Conservation (phyloP, 78 protist species). For the Dictyostelium brefeldianum region DNA sequence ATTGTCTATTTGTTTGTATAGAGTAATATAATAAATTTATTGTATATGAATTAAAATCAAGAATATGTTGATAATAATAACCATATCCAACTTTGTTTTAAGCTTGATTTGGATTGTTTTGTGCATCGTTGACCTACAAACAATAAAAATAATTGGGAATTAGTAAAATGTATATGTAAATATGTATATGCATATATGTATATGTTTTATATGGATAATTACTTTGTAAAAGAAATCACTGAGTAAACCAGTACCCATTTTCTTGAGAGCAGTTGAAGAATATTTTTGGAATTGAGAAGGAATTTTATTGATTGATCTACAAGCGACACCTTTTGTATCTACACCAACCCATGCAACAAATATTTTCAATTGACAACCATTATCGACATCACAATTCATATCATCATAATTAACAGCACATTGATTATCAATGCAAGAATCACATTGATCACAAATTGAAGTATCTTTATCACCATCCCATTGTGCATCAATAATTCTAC, state of each 20-base stretch:
- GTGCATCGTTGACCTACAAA: background rate
- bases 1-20: no score
- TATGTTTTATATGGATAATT: no score
- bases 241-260: slow-evolving; percentile 50
- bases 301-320: slow-evolving; percentile 30
- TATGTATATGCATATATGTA: no score
- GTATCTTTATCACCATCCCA: slow-evolving; percentile 68
- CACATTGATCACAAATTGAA: slow-evolving; percentile 31
- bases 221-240: slow-evolving; percentile 38
- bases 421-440: slow-evolving; percentile 21
- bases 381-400: slow-evolving; percentile 16
- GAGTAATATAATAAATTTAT: no score
- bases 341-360: slow-evolving; percentile 65
- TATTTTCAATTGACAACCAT: slow-evolving; percentile 55
- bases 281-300: slow-evolving; percentile 50
- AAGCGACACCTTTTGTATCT: slow-evolving; percentile 8
- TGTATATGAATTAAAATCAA: no score
- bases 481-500: slow-evolving; percentile 7
- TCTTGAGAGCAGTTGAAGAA: slow-evolving; percentile 26
- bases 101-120: slow-evolving; percentile 12
- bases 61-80: no score
- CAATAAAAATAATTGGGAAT: background rate
- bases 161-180: background rate
- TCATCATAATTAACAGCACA: slow-evolving; percentile 7
- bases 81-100: background rate